Evolutionary conservation across 148 eudicot genomes (phyloP).

Genomic region (Gaultheria prostrata): DNA sequence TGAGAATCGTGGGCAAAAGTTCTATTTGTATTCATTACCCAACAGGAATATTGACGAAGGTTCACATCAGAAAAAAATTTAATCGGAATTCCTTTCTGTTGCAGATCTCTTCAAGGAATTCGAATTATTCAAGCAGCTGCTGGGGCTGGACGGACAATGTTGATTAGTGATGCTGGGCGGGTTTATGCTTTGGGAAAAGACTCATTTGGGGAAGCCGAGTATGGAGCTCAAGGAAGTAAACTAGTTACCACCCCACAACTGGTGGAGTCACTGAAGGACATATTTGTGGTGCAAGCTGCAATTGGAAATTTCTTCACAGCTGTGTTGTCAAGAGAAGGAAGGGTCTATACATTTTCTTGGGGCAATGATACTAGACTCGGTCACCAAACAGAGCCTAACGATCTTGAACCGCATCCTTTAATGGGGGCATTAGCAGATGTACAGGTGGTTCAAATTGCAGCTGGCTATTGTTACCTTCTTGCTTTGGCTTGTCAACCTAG

Average conservation of each 20-base stretch:
- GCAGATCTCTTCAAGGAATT: slow-evolving; percentile 86
- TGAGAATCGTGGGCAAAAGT: background rate
- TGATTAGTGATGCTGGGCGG: slow-evolving; percentile 68
- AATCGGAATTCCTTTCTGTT: slow-evolving; percentile 21
- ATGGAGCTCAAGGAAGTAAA: slow-evolving; percentile 63
- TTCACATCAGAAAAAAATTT: background rate
- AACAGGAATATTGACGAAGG: background rate
- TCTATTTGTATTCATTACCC: background rate
- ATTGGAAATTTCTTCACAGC: slow-evolving; percentile 91
- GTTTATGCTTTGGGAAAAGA: slow-evolving; percentile 89
- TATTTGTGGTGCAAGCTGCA: slow-evolving; percentile 94
- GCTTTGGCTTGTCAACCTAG: slow-evolving; percentile 81
- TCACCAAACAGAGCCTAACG: slow-evolving; percentile 71
- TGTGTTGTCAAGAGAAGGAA: slow-evolving; percentile 88
- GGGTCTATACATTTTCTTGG: slow-evolving; percentile 92
- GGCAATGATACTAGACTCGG: slow-evolving; percentile 74
- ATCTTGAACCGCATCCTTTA: slow-evolving; percentile 66
- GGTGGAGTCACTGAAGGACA: slow-evolving; percentile 78
- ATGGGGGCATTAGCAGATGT: slow-evolving; percentile 77
- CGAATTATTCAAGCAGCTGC: slow-evolving; percentile 91
- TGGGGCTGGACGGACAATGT: slow-evolving; percentile 88
- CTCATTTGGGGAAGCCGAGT: slow-evolving; percentile 77
- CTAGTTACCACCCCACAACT: slow-evolving; percentile 51
- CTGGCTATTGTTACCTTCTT: slow-evolving; percentile 93
- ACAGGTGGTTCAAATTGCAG: slow-evolving; percentile 86